Evolutionary conservation across 2,329 filamentous ascomycete genomes (phyloP), one percentile per base, ranked within the genome.

Genomic region (Rugonectria rugulosa): DNA sequence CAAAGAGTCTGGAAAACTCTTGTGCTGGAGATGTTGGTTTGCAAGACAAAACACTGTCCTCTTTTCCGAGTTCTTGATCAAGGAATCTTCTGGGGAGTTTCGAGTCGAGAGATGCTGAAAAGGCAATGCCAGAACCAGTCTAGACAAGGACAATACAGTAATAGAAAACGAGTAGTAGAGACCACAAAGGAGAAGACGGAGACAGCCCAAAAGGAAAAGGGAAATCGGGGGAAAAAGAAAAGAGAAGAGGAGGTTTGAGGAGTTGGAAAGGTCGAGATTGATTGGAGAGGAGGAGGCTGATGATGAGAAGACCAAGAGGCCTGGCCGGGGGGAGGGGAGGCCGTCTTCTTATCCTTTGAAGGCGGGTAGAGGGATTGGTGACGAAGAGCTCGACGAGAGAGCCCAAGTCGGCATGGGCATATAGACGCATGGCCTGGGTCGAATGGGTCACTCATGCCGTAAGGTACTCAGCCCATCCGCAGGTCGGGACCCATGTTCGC

Each of bases 231-330:
- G 32, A 41, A 48, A 48, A 43, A 53, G 23, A 41, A 41, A 31
- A 45, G 45, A 24, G 27, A 57, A 52, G 44, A 27, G 38, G 26
- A 53, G 26, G 42, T 27, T 36, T 34, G 21, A 36, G 27, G 15
- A 24, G 36, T 38, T 24, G 42, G 50, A 54, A 37, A 47, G 21
- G 15, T 48, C 31, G 44, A 48, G 59, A 67, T n/a, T 58, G 61
- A 65, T 64, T 66, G 62, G 57, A 53, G 59, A 67, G 57, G 62
- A 59, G 65, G 63, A 66, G 65, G 55, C 60, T 62, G 61, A 59
- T 38, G 59, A 66, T 60, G 61, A 60, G 54, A 21, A 53, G 36
- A 40, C 37, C 34, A 58, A 46, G 43, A 27, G 37, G 52, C 48
- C 49, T 57, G 64, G 65, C 64, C 64, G 60, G 66, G 64, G 64